These are phyloP conservation scores for Moniliella sp. DNA, from an alignment of 1,284 basidiomycete species.

Conservation along the genomic window DNA sequence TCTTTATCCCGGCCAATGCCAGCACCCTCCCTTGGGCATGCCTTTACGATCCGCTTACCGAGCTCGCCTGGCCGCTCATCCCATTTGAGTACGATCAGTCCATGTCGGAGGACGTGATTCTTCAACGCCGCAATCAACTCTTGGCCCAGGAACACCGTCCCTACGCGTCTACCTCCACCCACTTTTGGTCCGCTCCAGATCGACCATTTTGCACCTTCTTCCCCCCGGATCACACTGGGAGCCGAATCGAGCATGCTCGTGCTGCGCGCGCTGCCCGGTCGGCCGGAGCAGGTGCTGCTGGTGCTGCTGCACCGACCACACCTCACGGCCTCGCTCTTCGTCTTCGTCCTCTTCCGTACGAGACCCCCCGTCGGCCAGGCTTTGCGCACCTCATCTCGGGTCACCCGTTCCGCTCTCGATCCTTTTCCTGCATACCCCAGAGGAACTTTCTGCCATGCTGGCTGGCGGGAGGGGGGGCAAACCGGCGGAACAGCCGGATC, in stretches of 20 bases:
- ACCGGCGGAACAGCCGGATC: slow-evolving; percentile 5
- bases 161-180: slow-evolving; percentile 5
- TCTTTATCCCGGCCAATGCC: slow-evolving; percentile 17
- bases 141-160: not conserved
- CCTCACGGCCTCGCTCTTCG: no score
- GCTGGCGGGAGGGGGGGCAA: slow-evolving; percentile 4
- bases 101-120: not conserved
- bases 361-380: no score
- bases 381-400: slow-evolving; percentile 14
- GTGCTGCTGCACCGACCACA: no score
- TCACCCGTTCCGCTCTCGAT: slow-evolving; percentile 18
- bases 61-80: slow-evolving; percentile 19
- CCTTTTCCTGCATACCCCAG: slow-evolving; percentile 2
- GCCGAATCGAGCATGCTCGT: slow-evolving; percentile 4
- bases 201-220: slow-evolving; percentile 18
- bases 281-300: not conserved
- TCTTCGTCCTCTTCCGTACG: no score
- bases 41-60: slow-evolving; percentile 15
- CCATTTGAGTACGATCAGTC: not conserved
- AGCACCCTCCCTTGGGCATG: slow-evolving; percentile 22
- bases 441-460: slow-evolving; percentile 1
- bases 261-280: slow-evolving; percentile 6
- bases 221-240: slow-evolving; percentile 1
- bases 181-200: slow-evolving; percentile 9
- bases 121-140: not conserved